Evolutionary conservation across 2,329 filamentous ascomycete genomes (phyloP), one percentile per base, ranked within the genome.

Genomic region (Aspergillus aculeatinus): DNA sequence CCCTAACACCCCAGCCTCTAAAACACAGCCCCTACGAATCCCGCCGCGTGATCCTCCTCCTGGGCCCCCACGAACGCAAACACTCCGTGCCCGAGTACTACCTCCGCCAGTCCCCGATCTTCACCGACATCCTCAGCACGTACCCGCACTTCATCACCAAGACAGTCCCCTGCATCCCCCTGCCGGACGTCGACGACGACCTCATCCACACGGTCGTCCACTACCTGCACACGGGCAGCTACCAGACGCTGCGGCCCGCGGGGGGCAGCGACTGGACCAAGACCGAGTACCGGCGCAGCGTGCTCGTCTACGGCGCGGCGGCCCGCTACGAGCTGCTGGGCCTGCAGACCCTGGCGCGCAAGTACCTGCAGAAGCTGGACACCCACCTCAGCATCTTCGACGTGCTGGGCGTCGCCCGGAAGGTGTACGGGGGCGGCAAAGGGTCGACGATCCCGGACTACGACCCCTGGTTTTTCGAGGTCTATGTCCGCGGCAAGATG

Each of bases 321-420:
- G 31, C 53, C 23, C 31, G 35, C 12, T 55, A 55, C 44, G 53
- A 55, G 16, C 53, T 55, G 2, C 27, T 29, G 11, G 27, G 42
- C 2, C 53, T 55, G 27, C 42, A 48, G 27, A 48, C n/a, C 3
- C 53, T 55, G 11, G 42, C 53, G 10, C 47, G 48, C 42, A 55
- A 48, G 19, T 55, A 55, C 53, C 44, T 55, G 53, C 53, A 55
- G 44, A 55, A 55, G 42, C 53, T 55, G 5, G 53, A 55, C 44
- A 55, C 47, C 12, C 27, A 55, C 27, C 44, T 55, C 11, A 48
- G 42, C 42, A 55, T 55, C n/a, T 55, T 55, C 42, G 53, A 55
- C n/a, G 42, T 55, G 25, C n/a, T 55, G 25, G 48, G 53, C 6
- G 27, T 48, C 10, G 53, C 53, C n/a, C 27, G 42, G 12, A 55